phyloP scores from a whole-genome alignment of 768 basidiomycete species.

The Pleurotus eryngii region DNA sequence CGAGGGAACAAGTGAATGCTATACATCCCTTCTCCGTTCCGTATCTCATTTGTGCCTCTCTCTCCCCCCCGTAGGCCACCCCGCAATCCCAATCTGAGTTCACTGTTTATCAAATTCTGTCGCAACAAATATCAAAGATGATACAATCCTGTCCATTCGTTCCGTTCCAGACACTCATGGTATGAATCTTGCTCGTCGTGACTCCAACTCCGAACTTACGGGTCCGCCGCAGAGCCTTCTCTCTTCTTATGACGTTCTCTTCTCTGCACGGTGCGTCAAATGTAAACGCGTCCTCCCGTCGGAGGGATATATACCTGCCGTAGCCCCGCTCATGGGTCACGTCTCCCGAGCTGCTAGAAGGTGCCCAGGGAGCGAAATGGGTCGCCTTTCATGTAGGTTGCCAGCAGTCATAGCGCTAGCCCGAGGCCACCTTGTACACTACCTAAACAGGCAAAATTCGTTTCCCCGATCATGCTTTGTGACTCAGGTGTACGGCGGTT shows the following conservation, averaged over 20 bases:
- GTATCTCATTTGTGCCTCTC: neutral
- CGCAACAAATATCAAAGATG: slow-evolving; percentile 64
- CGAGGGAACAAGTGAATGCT: slow-evolving; percentile 60
- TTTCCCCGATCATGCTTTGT: neutral
- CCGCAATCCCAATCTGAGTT: slow-evolving; percentile 71
- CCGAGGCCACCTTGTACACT: neutral
- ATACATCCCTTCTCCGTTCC: slow-evolving; percentile 6
- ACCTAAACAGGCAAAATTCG: neutral
- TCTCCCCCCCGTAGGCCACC: slow-evolving; percentile 42
- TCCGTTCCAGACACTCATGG: slow-evolving; percentile 52
- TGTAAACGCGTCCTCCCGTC: slow-evolving; percentile 67
- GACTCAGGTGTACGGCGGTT: neutral
- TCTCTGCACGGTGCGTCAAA: slow-evolving; percentile 53
- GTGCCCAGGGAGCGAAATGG: slow-evolving; percentile 34
- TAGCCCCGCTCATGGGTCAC: slow-evolving; percentile 55
- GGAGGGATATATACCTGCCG: slow-evolving; percentile 72
- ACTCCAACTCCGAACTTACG: neutral
- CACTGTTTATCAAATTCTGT: slow-evolving; percentile 58
- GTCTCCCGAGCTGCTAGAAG: slow-evolving; percentile 22
- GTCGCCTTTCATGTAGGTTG: slow-evolving; percentile 43
- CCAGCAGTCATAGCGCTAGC: neutral
- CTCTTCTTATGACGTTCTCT: slow-evolving; percentile 55
- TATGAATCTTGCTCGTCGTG: slow-evolving; percentile 19
- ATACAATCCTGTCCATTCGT: slow-evolving; percentile 52
- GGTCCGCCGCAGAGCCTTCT: slow-evolving; percentile 40